Conservation (phyloP, 257 asterid genomes). For the Scutellaria barbata region DNA sequence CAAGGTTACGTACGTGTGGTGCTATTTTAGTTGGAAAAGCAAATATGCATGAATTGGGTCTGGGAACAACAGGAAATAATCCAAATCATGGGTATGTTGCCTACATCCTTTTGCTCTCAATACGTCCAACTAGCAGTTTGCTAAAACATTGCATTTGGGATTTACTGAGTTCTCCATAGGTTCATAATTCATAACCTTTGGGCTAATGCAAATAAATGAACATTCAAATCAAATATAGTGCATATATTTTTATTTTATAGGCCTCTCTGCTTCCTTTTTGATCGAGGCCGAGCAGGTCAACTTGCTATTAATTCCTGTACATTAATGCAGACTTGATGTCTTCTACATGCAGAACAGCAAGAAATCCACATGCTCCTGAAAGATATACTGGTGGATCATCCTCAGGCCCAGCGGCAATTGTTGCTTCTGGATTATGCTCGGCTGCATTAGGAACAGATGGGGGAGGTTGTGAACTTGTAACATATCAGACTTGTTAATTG, state of each 20-base stretch:
- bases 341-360: conserved; percentile 72
- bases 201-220: conserved; percentile 2
- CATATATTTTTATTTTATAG: conserved; percentile 11
- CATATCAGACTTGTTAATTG: conserved; percentile 35
- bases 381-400: conserved; percentile 99
- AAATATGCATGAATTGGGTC: conserved; percentile 97
- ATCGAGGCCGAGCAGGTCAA: conserved; percentile 23
- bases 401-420: conserved; percentile 98
- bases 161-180: conserved; percentile 3
- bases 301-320: conserved; percentile 5
- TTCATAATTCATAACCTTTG: neutral
- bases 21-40: conserved; percentile 96
- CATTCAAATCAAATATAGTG: conserved; percentile 12
- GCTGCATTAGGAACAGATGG: conserved; percentile 99
- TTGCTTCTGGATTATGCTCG: conserved; percentile 92
- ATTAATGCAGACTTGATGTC: conserved; percentile 4
- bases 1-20: conserved; percentile 90
- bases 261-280: conserved; percentile 14
- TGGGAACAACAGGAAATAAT: conserved; percentile 96
- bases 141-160: conserved; percentile 3
- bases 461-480: conserved; percentile 76
- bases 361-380: conserved; percentile 96
- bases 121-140: conserved; percentile 10
- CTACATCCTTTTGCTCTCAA: neutral
- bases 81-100: conserved; percentile 84